A percentile compares a stretch with the other conserved stretches of the same genome.
phyloP scores from a whole-genome alignment of 257 asterid species.

The Plantago ovata region DNA sequence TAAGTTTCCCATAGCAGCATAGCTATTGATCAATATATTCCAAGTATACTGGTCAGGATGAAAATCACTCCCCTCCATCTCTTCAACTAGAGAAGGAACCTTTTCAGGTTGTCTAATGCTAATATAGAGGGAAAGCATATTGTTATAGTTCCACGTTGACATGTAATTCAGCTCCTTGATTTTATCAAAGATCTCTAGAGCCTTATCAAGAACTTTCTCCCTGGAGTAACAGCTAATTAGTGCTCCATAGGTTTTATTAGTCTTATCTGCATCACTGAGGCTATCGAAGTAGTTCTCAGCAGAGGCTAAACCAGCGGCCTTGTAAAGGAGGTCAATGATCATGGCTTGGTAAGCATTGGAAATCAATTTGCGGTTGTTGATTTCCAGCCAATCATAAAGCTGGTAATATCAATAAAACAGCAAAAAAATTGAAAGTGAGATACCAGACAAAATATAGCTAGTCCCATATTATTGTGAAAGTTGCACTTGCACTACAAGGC shows the following conservation, averaged over 20 bases:
- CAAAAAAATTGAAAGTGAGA: slow-evolving; percentile 16
- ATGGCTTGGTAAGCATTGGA: slow-evolving; percentile 48
- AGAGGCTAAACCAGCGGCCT: slow-evolving; percentile 41
- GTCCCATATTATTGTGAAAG: too few relatives aligned
- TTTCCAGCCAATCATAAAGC: slow-evolving; percentile 68
- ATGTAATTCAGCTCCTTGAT: slow-evolving; percentile 37
- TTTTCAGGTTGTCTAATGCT: slow-evolving; percentile 39
- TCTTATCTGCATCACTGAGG: slow-evolving; percentile 53
- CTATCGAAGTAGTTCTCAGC: slow-evolving; percentile 64
- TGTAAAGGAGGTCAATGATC: slow-evolving; percentile 56
- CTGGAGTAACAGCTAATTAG: slow-evolving; percentile 60
- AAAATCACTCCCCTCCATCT: slow-evolving; percentile 61
- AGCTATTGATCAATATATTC: slow-evolving; percentile 56
- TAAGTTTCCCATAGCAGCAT: slow-evolving; percentile 41
- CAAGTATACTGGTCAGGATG: slow-evolving; percentile 38
- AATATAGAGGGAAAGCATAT: slow-evolving; percentile 44
- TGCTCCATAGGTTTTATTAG: slow-evolving; percentile 63
- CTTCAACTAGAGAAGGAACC: slow-evolving; percentile 40
- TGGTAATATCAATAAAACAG: slow-evolving; percentile 22
- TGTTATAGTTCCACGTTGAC: slow-evolving; percentile 57
- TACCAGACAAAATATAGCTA: background rate
- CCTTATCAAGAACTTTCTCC: slow-evolving; percentile 51
- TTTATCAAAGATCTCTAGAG: slow-evolving; percentile 49
- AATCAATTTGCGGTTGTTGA: slow-evolving; percentile 31
- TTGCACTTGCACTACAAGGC: too few relatives aligned